Percentiles rank a stretch among this genome's conserved stretches.
Evolutionary conservation across 345 rosid species (phyloP).

Genomic region (Rubroshorea leprosula): DNA sequence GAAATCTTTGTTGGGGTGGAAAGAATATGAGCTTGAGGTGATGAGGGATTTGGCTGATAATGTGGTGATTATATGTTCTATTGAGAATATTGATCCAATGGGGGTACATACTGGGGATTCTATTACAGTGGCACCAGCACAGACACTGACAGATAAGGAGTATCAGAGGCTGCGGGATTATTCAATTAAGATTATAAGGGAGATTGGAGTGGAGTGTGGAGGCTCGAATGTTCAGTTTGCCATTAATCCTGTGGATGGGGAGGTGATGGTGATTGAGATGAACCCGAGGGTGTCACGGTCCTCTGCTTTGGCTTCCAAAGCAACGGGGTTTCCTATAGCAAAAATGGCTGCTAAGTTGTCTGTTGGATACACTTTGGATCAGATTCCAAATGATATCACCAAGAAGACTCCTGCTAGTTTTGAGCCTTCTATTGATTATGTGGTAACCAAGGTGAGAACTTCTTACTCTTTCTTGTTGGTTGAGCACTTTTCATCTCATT

Average conservation of each 20-base stretch:
- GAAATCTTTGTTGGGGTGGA: constrained; percentile 95
- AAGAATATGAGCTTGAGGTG: constrained; percentile 94
- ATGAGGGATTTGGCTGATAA: constrained; percentile 98
- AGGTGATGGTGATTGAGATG: constrained; percentile 99
- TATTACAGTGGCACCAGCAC: constrained; percentile 96
- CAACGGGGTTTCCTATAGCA: constrained; percentile 97
- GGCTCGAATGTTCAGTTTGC: constrained; percentile 99
- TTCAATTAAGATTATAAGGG: constrained; percentile 79
- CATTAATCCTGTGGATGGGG: constrained; percentile 88
- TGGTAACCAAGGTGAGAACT: constrained; percentile 73
- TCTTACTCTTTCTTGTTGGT: constrained; percentile 7
- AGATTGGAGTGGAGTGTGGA: constrained; percentile 99
- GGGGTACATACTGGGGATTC: constrained; percentile 99
- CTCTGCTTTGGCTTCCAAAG: constrained; percentile 96
- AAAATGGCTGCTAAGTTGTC: constrained; percentile 99
- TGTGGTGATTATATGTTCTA: constrained; percentile 92
- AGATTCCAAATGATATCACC: constrained; percentile 96
- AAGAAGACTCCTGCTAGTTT: constrained; percentile 99
- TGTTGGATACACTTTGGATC: constrained; percentile 85
- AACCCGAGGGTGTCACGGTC: constrained; percentile 97
- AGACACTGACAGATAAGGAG: constrained; percentile 91
- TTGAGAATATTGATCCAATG: constrained; percentile 97
- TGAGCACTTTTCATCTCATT: not conserved
- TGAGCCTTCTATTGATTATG: constrained; percentile 97
- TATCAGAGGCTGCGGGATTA: constrained; percentile 92